A percentile compares a stretch with the other conserved stretches of the same genome.
These are phyloP conservation scores for Clavariopsis aquatica DNA, from an alignment of 495 filamentous ascomycete species.

Conservation along the genomic window DNA sequence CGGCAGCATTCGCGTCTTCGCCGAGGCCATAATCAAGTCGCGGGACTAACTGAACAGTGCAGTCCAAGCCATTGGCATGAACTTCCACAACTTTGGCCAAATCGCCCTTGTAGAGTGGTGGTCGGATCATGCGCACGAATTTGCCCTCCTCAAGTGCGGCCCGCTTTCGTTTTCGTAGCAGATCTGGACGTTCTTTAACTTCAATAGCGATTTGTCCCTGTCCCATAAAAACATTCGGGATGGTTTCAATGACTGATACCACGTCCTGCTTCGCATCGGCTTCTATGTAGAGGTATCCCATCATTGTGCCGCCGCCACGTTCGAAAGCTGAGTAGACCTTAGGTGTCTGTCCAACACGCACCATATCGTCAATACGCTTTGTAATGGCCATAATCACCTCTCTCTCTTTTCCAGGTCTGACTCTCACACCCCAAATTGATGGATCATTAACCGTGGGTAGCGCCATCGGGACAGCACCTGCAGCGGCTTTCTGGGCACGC, in stretches of 20 bases:
- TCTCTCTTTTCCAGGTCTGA: constrained; percentile 90
- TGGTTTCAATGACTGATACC: constrained; percentile 72
- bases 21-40: constrained; percentile 87
- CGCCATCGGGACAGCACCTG: constrained; percentile 84
- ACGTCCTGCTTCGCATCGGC: constrained; percentile 84
- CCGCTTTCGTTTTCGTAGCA: constrained; percentile 83
- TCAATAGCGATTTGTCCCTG: constrained; percentile 82
- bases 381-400: constrained; percentile 84
- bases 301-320: constrained; percentile 74
- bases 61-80: constrained; percentile 86
- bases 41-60: constrained; percentile 82
- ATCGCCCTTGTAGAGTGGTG: constrained; percentile 78
- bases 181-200: constrained; percentile 97
- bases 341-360: constrained; percentile 70
- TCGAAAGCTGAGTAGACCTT: constrained; percentile 88
- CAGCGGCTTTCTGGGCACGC: constrained; percentile 40
- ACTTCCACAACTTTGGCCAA: constrained; percentile 92
- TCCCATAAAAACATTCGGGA: constrained; percentile 72
- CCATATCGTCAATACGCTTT: constrained; percentile 79
- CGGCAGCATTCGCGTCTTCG: constrained; percentile 66
- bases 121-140: constrained; percentile 86
- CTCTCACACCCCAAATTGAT: constrained; percentile 91
- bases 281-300: constrained; percentile 94
- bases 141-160: constrained; percentile 82
- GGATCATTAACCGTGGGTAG: constrained; percentile 93